phyloP scores from a whole-genome alignment of 108 stramenopile species.

The Epithemia pelagica region DNA sequence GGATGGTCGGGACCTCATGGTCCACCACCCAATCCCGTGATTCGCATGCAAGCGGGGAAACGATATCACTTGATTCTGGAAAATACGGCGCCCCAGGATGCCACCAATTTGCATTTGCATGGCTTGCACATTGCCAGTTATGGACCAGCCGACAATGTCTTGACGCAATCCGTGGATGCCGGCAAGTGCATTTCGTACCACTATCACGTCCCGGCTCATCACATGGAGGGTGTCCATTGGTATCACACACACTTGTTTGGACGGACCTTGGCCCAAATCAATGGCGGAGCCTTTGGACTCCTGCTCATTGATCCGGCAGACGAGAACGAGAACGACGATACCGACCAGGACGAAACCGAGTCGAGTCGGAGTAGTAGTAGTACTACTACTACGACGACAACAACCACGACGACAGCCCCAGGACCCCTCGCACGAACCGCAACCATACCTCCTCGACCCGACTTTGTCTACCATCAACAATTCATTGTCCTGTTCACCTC shows the following conservation, averaged over 20 bases:
- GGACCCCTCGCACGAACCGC: background rate
- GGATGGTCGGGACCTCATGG: background rate
- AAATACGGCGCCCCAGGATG: background rate
- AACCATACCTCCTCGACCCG: too few species aligned
- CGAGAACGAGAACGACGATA: background rate
- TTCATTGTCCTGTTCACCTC: too few species aligned
- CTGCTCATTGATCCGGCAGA: conserved; percentile 18
- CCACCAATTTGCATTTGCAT: conserved; percentile 19
- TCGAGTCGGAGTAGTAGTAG: background rate
- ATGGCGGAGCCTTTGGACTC: conserved; percentile 38
- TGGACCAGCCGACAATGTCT: conserved; percentile 21
- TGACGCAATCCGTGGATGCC: conserved; percentile 17
- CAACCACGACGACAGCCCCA: background rate
- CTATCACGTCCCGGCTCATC: conserved; percentile 12
- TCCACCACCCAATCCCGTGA: background rate
- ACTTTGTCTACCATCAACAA: too few species aligned
- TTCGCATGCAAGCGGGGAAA: background rate
- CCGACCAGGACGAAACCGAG: background rate
- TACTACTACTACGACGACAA: background rate
- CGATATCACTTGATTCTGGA: background rate
- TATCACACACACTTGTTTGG: conserved; percentile 34
- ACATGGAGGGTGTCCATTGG: conserved; percentile 32
- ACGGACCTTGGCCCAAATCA: conserved; percentile 11
- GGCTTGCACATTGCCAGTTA: conserved; percentile 16
- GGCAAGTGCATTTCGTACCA: conserved; percentile 28